Evolutionary conservation across 345 rosid species (phyloP), one percentile per base, ranked within the genome.

Genomic region (Kandelia obovata): DNA sequence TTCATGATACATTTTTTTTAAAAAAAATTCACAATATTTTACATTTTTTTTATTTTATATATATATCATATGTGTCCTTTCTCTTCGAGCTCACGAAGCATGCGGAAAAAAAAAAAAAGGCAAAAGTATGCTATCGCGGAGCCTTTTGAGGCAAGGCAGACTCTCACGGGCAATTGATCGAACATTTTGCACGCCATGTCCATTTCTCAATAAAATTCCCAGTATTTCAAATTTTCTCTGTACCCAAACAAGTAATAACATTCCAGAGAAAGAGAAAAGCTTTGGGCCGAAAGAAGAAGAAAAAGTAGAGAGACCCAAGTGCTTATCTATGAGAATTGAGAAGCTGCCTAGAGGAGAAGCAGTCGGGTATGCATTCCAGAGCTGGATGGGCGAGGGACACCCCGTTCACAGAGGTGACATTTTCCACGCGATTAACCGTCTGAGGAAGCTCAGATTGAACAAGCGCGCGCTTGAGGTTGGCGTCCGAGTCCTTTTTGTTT

Each of bases 311-410:
- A 71, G 72, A 56, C 71, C 79, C 52, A 84, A 85, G 58, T 86
- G 92, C 76, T 82, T 92, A 21, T 92, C 91, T 65, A 69, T 76
- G 59, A 86, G 93, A 79, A 89, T 95, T 60, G 96, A 92, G 88
- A 85, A 83, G 72, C 88, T 92, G 25, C 77, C 73, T 0, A 84
- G 73, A 61, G 85, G 88, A 27, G 87, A 87, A 73, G 72, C 91
- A 7, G 86, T 85, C 76, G 90, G 96, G 43, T 80, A 73, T 49
- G 89, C 92, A n/a, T 85, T 89, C 67, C 97, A 85, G 74, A 83
- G 88, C 57, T 91, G 97, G 96, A 91, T 91, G 96, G 82, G 88
- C 1, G 92, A 89, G 59, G 97, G 97, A 20, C 81, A 81, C 37
- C 88, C 97, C 55, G 73, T 89, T 77, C 97, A 91, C 58, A 78